These are phyloP conservation scores for Lyophyllum decastes DNA, from an alignment of 768 basidiomycete species.

Conservation along the genomic window DNA sequence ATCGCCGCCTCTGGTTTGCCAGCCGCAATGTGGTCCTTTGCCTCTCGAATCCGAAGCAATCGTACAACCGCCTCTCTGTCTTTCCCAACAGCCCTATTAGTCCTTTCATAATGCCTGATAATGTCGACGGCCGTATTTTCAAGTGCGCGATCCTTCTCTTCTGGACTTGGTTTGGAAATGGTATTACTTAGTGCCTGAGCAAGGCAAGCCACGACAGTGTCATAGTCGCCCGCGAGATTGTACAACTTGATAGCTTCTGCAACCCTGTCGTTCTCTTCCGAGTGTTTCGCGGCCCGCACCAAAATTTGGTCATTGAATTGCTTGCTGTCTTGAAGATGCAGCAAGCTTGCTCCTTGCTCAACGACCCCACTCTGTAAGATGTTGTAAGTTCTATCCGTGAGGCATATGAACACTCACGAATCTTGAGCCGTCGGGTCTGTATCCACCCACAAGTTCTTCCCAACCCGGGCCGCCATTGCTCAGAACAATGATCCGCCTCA, in stretches of 20 bases:
- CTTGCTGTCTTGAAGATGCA: conserved; percentile 65
- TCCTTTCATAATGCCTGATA: conserved; percentile 77
- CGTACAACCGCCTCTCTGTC: conserved; percentile 75
- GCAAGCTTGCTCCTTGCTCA: conserved; percentile 77
- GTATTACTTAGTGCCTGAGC: conserved; percentile 87
- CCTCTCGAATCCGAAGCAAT: conserved; percentile 80
- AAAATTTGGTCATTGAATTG: conserved; percentile 85
- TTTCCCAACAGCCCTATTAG: conserved; percentile 69
- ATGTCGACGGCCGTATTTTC: conserved; percentile 81
- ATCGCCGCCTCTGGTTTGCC: conserved; percentile 77
- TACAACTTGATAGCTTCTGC: conserved; percentile 94
- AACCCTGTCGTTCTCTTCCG: conserved; percentile 81
- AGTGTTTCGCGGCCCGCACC: conserved; percentile 76
- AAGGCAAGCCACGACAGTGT: conserved; percentile 84
- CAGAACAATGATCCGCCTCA: conserved; percentile 74
- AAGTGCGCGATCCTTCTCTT: conserved; percentile 65
- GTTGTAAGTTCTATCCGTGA: not conserved
- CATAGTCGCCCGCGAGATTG: conserved; percentile 90
- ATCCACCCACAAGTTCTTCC: conserved; percentile 94
- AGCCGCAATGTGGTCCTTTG: conserved; percentile 71
- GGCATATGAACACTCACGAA: conserved; percentile 56
- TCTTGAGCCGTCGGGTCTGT: conserved; percentile 85
- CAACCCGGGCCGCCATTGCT: conserved; percentile 81
- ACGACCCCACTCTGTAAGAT: conserved; percentile 74
- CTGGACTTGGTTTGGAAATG: conserved; percentile 60